Base-by-base conservation (phyloP, 2,329 filamentous ascomycete genomes). In the Botrytis porri region DNA sequence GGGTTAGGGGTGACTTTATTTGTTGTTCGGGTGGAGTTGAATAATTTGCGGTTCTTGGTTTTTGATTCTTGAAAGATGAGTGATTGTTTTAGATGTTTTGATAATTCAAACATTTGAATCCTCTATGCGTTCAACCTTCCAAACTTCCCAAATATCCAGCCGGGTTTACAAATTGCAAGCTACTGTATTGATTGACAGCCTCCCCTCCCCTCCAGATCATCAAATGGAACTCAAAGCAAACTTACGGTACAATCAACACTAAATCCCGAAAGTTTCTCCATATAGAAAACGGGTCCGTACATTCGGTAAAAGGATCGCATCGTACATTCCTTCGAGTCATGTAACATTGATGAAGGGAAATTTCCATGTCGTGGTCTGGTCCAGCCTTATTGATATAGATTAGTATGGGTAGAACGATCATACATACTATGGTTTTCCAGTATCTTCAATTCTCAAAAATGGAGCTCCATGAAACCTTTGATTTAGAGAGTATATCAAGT, bases 271-370 rank as follows among this genome's bases (percentile, higher is more conserved):
- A 51, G 7, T 0, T 51, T 51, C 18, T n/a, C 25, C 14, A 39
- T 20, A 22, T 20, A 35, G 45, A 25, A 54, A 54, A 39, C 64
- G 64, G 45, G 5, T 37, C 64, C 64, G 64, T 54, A 66, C 45
- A 22, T 54, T 66, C 8, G 64, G 64, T 66, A 66, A 22, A 0
- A 66, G 64, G 45, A 54, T 39, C 9, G 29, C 14, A 12, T 54
- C 32, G 32, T 54, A 29, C 45, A 37, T 54, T 54, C 64, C 64
- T 66, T 66, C 64, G 64, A 66, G 18, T 29, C 35, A n/a, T 57
- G 64, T 39, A 32, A 54, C 22, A 22, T 25, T 16, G 16, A 10
- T n/a, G 32, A 29, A 29, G 45, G 63, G 22, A 22, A 39, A 29
- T 37, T 22, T 8, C 3, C 35, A 29, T 39, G 7, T 37, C 10